Evolutionary conservation across 2,329 filamentous ascomycete species (phyloP).

Genomic region (Orbilia ellipsospora): DNA sequence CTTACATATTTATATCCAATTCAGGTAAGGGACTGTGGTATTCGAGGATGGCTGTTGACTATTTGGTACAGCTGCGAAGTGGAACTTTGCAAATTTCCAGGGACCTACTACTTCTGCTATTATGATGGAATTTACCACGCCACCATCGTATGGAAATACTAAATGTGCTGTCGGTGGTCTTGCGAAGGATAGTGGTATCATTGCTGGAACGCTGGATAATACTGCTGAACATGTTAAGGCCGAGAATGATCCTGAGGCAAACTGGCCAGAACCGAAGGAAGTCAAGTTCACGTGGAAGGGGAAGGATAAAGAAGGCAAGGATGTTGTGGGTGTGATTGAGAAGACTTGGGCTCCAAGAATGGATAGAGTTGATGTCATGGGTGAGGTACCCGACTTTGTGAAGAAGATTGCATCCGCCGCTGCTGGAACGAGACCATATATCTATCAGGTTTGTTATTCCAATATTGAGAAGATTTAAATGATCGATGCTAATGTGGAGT

Average conservation of each 20-base stretch:
- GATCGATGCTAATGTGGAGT: not conserved
- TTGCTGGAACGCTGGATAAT: slow-evolving; percentile 72
- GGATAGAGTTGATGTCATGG: slow-evolving; percentile 95
- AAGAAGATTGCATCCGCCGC: slow-evolving; percentile 91
- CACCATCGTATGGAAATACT: slow-evolving; percentile 88
- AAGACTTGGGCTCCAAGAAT: slow-evolving; percentile 75
- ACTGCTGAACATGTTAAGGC: slow-evolving; percentile 75
- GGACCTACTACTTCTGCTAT: slow-evolving; percentile 85
- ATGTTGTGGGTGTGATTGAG: slow-evolving; percentile 75
- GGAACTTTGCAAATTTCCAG: slow-evolving; percentile 96
- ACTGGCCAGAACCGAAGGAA: slow-evolving; percentile 86
- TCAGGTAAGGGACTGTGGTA: too few relatives aligned
- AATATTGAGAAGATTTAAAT: not conserved
- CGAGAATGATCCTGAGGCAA: slow-evolving; percentile 78
- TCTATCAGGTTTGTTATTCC: slow-evolving; percentile 79
- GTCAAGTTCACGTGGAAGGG: slow-evolving; percentile 78
- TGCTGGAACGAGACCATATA: slow-evolving; percentile 94
- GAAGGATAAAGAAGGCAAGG: slow-evolving; percentile 77
- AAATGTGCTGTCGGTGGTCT: slow-evolving; percentile 85
- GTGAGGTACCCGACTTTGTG: slow-evolving; percentile 92
- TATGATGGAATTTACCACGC: slow-evolving; percentile 96
- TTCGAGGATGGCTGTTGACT: not conserved
- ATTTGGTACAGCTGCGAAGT: slow-evolving; percentile 74
- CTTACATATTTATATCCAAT: not conserved
- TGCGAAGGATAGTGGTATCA: slow-evolving; percentile 80